Evolutionary conservation across 192 early-diverging fungal genomes (phyloP), one percentile per base, ranked within the genome.

Genomic region (Globomyces pollinis-pini): DNA sequence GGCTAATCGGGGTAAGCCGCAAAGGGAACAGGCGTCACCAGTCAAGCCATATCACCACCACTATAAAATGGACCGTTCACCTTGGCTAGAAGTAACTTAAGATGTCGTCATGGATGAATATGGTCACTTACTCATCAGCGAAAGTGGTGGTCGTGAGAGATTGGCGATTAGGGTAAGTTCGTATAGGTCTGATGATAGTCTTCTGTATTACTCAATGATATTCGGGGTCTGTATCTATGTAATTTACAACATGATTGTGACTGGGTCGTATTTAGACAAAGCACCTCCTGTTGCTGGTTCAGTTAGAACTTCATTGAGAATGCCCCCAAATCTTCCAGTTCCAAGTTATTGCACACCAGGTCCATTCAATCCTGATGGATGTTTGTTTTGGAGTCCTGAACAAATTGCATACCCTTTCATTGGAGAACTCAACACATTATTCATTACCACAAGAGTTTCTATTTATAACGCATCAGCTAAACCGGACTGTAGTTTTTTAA

Each of bases 371-470:
- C 41, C 61, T 28, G 60, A 41, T 15, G 60, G 60, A 13, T 71
- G 69, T 50, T 32, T 68, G 7, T 33, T 38, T 36, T 67, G 64
- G 65, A 44, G 50, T 12, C 55, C 69, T 28, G 50, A 67, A 15
- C 58, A 67, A 18, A 67, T 67, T 32, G 59, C 52, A 0, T 67
- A 59, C 38, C 64, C 61, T 0, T 62, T 64, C 36, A 32, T 39
- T 21, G 65, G 60, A 39, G 65, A 67, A 38, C 57, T 55, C 13
- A 34, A 44, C 50, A 53, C 55, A 13, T 21, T 72, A 13, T 68
- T 72, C 36, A 47, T 72, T 29, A 66, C 64, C 4, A 72, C 70
- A 21, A 47, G 65, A 3, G 61, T 72, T 6, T 62, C 54, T 1
- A 49, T 64, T 28, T 28, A 20, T 5, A 47, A 47, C 15, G 44